Percentiles rank a stretch among this genome's conserved stretches.
These are phyloP conservation scores for Monascus purpureus DNA, from an alignment of 495 filamentous ascomycete species.

Conservation along the genomic window DNA sequence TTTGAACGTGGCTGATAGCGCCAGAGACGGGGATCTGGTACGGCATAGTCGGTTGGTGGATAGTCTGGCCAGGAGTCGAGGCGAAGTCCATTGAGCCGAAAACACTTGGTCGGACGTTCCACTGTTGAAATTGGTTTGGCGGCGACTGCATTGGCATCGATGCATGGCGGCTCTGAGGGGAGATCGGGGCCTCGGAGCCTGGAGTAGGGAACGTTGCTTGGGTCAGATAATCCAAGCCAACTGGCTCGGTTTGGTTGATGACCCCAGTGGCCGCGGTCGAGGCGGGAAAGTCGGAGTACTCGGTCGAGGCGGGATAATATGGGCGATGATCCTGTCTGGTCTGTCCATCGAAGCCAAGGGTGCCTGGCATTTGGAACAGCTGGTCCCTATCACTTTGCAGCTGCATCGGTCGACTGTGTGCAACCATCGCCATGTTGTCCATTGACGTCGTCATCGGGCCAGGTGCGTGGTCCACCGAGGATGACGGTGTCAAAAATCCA, in stretches of 20 bases:
- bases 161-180: conserved; percentile 9
- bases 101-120: conserved; percentile 28
- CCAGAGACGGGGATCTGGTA: conserved; percentile 22
- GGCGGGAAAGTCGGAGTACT: conserved; percentile 21
- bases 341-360: conserved; percentile 21
- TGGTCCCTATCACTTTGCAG: conserved; percentile 6
- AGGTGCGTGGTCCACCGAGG: conserved; percentile 18
- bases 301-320: conserved; percentile 17
- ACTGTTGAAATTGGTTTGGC: conserved; percentile 18
- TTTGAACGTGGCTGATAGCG: conserved; percentile 15
- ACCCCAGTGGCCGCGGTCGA: conserved; percentile 15
- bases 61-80: conserved; percentile 9
- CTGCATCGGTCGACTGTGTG: conserved; percentile 4
- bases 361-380: conserved; percentile 17
- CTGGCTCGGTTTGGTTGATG: conserved; percentile 19
- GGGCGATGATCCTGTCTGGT: conserved; percentile 16
- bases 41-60: conserved; percentile 13
- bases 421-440: conserved; percentile 10
- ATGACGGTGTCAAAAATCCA: conserved; percentile 16
- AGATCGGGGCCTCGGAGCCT: conserved; percentile 5
- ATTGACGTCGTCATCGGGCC: conserved; percentile 17
- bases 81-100: conserved; percentile 25
- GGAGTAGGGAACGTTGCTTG: conserved; percentile 15
- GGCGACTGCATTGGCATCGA: conserved; percentile 12
- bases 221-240: conserved; percentile 19